phyloP scores from a whole-genome alignment of 768 basidiomycete genomes.

The Leucogyrophana mollusca region DNA sequence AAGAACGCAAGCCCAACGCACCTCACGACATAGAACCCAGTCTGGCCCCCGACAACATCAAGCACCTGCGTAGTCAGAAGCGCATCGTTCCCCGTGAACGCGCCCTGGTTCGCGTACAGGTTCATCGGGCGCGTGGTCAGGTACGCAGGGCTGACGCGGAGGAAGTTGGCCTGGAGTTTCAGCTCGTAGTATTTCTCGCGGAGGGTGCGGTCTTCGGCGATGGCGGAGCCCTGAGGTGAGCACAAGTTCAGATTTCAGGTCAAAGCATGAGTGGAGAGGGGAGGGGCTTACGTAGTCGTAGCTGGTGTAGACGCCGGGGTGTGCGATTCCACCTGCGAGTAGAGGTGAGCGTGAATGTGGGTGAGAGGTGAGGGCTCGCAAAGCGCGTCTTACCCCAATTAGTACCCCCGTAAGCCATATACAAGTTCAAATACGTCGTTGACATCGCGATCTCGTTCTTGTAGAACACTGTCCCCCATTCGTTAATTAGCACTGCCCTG shows the following conservation, averaged over 20 bases:
- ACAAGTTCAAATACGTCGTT: conserved; percentile 36
- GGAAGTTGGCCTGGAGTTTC: conserved; percentile 51
- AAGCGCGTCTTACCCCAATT: conserved; percentile 66
- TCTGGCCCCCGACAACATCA: conserved; percentile 46
- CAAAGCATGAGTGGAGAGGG: not conserved
- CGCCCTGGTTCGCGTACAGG: conserved; percentile 36
- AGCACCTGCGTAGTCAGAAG: conserved; percentile 49
- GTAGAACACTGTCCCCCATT: conserved; percentile 11
- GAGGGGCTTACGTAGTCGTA: conserved; percentile 51
- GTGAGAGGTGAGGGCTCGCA: too few relatives aligned
- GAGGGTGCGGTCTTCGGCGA: conserved; percentile 50
- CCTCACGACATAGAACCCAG: conserved; percentile 45
- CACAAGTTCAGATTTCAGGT: conserved; percentile 1
- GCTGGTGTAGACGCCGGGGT: conserved; percentile 57
- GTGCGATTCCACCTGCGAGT: conserved; percentile 32
- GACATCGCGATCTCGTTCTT: conserved; percentile 21
- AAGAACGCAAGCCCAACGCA: not conserved
- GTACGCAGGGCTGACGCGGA: conserved; percentile 49
- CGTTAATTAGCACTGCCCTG: conserved; percentile 48
- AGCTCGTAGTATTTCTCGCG: conserved; percentile 55
- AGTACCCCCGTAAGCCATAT: conserved; percentile 64
- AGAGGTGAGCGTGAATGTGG: not conserved
- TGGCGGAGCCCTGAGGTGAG: conserved; percentile 40
- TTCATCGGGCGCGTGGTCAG: conserved; percentile 47
- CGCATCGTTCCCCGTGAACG: conserved; percentile 48